A percentile compares a stretch with the other conserved stretches of the same genome.
These are phyloP conservation scores for Phyllosticta citribraziliensis DNA, from an alignment of 2,329 filamentous ascomycete species.

Conservation along the genomic window DNA sequence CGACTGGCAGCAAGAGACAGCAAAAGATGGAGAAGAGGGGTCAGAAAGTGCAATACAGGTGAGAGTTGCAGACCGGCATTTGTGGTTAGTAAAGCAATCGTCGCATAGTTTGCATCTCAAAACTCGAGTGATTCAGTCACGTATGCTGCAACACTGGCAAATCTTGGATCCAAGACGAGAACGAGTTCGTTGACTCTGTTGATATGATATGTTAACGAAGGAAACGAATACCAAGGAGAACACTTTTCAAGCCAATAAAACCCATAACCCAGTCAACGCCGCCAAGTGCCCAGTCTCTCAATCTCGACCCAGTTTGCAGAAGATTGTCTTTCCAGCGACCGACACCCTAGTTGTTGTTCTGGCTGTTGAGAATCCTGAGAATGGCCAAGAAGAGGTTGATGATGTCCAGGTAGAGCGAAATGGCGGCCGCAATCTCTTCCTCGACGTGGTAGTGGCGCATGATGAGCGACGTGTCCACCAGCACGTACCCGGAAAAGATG, in stretches of 20 bases:
- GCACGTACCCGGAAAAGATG: slow-evolving; percentile 88
- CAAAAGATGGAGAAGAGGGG: slow-evolving; percentile 44
- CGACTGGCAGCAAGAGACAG: slow-evolving; percentile 35
- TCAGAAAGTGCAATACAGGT: slow-evolving; percentile 39
- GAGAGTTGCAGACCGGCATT: slow-evolving; percentile 7
- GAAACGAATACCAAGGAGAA: neutral
- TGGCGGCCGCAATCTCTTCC: slow-evolving; percentile 91
- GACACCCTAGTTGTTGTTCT: slow-evolving; percentile 68
- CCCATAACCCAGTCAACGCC: neutral
- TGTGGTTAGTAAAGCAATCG: too few species aligned
- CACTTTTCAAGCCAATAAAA: neutral
- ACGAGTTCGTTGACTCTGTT: neutral
- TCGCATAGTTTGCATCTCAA: neutral
- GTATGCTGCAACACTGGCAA: neutral
- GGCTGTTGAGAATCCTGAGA: slow-evolving; percentile 89
- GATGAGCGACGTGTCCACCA: slow-evolving; percentile 92
- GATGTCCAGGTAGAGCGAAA: slow-evolving; percentile 90
- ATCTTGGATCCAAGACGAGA: neutral
- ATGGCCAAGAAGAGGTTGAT: slow-evolving; percentile 97
- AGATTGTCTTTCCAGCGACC: neutral
- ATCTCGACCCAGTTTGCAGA: neutral
- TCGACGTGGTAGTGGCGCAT: slow-evolving; percentile 96
- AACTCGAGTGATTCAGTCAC: neutral
- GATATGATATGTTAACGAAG: neutral
- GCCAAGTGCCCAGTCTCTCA: neutral